Base-by-base conservation (phyloP, 164 flowering plant species). In the Euptelea pleiosperma region DNA sequence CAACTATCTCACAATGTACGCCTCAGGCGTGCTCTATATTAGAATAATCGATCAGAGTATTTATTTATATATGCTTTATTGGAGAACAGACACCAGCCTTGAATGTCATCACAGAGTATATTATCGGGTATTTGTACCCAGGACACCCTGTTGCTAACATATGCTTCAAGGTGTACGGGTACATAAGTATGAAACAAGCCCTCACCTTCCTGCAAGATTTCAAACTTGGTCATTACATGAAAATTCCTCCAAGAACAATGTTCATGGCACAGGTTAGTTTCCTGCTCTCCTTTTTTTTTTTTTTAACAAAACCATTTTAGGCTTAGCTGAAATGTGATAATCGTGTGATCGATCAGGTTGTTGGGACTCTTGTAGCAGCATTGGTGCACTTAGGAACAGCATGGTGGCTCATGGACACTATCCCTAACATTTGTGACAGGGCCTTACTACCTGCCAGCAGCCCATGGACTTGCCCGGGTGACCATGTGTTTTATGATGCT, bases 141-240 rank as follows among this genome's bases (percentile, higher is more conserved):
- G 81, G 74, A 16, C 66, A 36, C 18, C 78, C 81, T 11, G 74
- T 77, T 8, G 81, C 81, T 10, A 77, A 77, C 46, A 69, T 77
- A 18, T 71, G 77, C 55, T 77, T 77, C 63, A 77, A 77, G 58
- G 68, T 63, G 11, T 77, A 74, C 44, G 81, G 78, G 1, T 66
- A 62, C 54, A 74, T 77, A 45, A 74, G 81, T 53, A 77, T 74
- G 78, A 64, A 47, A 37, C 78, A 77, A 46, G 81, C 63, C 1
- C 42, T 74, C 14, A 33, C 72, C 14, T 77, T 77, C 52, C 50
- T 74, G 7, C 68, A 64, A 34, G 81, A 77, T 52, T 72, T 77
- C 70, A 77, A 77, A 71, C 76, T 77, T 40, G 81, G 81, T 22
- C 81, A 77, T 37, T 74, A 77, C 64, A 77, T 77, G 81, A 77